phyloP scores from a whole-genome alignment of 352 stramenopile genomes.

The Phytophthora fragariae region DNA sequence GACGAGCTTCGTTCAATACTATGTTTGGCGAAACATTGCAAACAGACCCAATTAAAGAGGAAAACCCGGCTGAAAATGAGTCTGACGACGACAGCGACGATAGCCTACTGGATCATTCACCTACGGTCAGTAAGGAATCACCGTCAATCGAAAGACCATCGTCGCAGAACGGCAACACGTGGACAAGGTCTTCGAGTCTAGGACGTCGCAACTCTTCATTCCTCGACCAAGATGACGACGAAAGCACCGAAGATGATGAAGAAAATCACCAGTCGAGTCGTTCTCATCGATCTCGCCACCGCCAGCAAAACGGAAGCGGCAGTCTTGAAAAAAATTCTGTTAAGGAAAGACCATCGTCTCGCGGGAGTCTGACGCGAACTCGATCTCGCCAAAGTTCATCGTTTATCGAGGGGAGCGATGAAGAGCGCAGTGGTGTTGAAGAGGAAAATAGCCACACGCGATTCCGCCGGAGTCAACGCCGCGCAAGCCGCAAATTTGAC shows the following conservation, averaged over 20 bases:
- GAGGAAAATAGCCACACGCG: constrained; percentile 45
- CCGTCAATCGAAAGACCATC: constrained; percentile 31
- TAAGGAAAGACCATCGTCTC: constrained; percentile 33
- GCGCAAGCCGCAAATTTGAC: constrained; percentile 58
- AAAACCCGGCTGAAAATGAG: constrained; percentile 61
- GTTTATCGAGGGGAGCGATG: constrained; percentile 43
- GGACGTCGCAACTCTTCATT: constrained; percentile 44
- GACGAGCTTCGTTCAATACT: constrained; percentile 62
- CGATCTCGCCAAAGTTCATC: constrained; percentile 38
- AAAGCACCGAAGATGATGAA: constrained; percentile 44
- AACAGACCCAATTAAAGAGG: constrained; percentile 66
- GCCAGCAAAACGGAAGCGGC: constrained; percentile 38
- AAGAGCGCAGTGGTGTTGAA: constrained; percentile 29
- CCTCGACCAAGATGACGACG: constrained; percentile 43
- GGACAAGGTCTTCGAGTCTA: constrained; percentile 26
- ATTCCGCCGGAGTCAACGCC: constrained; percentile 48
- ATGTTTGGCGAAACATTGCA: constrained; percentile 64
- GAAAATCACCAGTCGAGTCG: constrained; percentile 23
- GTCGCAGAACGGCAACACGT: constrained; percentile 27
- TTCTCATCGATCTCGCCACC: constrained; percentile 21
- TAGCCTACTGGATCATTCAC: constrained; percentile 28
- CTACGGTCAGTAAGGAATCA: constrained; percentile 18
- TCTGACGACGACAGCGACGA: constrained; percentile 55
- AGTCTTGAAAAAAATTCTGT: constrained; percentile 29
- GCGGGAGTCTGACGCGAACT: constrained; percentile 21